These are phyloP conservation scores for Xylariales sp. DNA, from an alignment of 2,329 filamentous ascomycete species.

Conservation along the genomic window DNA sequence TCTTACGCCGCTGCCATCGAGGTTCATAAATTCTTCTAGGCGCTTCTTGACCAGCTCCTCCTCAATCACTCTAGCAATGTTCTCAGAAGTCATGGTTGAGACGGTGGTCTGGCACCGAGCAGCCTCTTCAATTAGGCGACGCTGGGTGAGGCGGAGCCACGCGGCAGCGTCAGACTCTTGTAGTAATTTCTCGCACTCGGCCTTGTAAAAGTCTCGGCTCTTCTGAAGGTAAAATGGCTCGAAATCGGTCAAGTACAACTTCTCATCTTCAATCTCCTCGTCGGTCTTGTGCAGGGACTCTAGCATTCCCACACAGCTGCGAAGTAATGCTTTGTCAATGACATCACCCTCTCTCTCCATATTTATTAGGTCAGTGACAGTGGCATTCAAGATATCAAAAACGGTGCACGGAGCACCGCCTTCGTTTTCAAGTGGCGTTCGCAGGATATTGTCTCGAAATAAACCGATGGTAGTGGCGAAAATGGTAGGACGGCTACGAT, in stretches of 20 bases:
- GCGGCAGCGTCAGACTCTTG: constrained; percentile 73
- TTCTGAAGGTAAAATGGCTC: constrained; percentile 71
- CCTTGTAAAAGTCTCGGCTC: constrained; percentile 69
- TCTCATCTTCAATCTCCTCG: constrained; percentile 70
- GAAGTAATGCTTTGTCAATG: constrained; percentile 78
- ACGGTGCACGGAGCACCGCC: constrained; percentile 45
- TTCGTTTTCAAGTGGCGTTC: constrained; percentile 44
- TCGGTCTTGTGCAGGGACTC: constrained; percentile 82
- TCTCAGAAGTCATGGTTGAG: constrained; percentile 64
- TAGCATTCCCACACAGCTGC: constrained; percentile 83
- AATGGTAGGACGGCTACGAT: constrained; percentile 68
- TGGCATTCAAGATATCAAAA: constrained; percentile 70
- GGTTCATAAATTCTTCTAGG: constrained; percentile 74
- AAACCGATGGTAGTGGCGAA: constrained; percentile 81
- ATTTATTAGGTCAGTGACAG: constrained; percentile 84
- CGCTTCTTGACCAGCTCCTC: constrained; percentile 73
- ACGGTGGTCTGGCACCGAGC: constrained; percentile 81
- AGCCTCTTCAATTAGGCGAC: constrained; percentile 73
- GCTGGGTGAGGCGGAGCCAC: constrained; percentile 74
- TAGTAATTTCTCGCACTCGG: constrained; percentile 71
- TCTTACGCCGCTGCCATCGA: constrained; percentile 79
- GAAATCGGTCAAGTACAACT: constrained; percentile 79
- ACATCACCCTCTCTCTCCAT: constrained; percentile 90
- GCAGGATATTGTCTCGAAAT: constrained; percentile 82
- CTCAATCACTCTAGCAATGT: constrained; percentile 75